Base-by-base conservation (phyloP, 2,329 filamentous ascomycete species). In the Aspergillus ustus region DNA sequence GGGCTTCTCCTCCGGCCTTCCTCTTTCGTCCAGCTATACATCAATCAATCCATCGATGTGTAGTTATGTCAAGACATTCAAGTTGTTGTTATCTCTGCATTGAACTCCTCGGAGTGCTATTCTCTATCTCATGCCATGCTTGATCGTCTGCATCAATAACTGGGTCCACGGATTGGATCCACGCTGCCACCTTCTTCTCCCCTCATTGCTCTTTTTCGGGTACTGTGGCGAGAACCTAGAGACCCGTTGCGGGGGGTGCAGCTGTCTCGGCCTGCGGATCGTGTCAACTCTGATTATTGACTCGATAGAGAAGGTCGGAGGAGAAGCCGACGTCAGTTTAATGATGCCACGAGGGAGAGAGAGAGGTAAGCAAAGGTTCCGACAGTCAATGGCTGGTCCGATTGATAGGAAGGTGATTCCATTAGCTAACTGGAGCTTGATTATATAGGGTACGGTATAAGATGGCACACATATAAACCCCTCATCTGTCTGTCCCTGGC, bases 1-100 rank as follows among this genome's bases (percentile, higher is more conserved):
- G 54, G 62, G 52, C 31, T 46, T 66, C 65, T 70, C 69, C 53
- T 49, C 55, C 59, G 60, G 55, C 53, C 67, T 70, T 69, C 69
- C 67, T 53, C 59, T 72, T 67, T 66, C 34, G 65, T 25, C 13
- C 40, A 51, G 19, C 19, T 17, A 52, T 40, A 49, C 52, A 15
- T 51, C 15, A 28, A 22, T 7, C 28, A 28, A 34, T 45, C 8
- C 29, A 4, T 15, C 13, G 34, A 40, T 15, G 22, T 59, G 37
- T 25, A n/a, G n/a, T n/a, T n/a, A 49, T 28, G 28, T 56, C 53
- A 17, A 37, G 9, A n/a, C 31, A 37, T 37, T 13, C 3, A 37
- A 15, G 11, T 11, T 5, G 34, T 15, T 15, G 34, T 40, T 40
- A 40, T 40, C 34, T 40, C 34, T 40, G 9, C 34, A 17, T 40